These are phyloP conservation scores for Sphaerulina vaccinii DNA, from an alignment of 2,329 filamentous ascomycete genomes.

Conservation along the genomic window DNA sequence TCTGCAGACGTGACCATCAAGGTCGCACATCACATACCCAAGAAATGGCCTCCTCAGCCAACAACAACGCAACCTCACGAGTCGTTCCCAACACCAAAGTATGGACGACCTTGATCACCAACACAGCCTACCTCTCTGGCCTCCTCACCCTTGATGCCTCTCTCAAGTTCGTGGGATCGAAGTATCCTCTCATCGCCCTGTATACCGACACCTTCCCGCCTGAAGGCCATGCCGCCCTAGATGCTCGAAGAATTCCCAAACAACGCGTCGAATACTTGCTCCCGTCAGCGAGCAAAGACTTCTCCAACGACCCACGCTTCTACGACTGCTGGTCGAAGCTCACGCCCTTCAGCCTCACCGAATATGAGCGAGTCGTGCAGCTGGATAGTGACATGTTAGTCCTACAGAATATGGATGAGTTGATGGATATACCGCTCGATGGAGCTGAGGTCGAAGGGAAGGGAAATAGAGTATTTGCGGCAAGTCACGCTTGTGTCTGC, in stretches of 20 bases:
- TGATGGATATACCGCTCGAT: conserved; percentile 80
- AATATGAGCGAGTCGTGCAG: conserved; percentile 78
- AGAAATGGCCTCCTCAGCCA: conserved; percentile 13
- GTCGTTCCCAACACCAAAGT: conserved; percentile 53
- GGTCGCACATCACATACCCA: conserved; percentile 9
- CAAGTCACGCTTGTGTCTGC: conserved; percentile 80
- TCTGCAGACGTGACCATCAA: conserved; percentile 16
- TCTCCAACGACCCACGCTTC: conserved; percentile 76
- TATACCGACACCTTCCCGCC: conserved; percentile 76
- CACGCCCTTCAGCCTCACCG: conserved; percentile 69
- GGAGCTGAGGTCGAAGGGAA: conserved; percentile 50
- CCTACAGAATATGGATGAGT: conserved; percentile 81
- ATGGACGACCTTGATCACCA: conserved; percentile 86
- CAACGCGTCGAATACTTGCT: conserved; percentile 71
- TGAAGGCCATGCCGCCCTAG: conserved; percentile 67
- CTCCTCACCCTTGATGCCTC: conserved; percentile 79
- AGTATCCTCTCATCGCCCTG: conserved; percentile 77
- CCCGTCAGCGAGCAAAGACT: conserved; percentile 65
- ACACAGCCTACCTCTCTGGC: conserved; percentile 75
- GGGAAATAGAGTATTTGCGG: conserved; percentile 71
- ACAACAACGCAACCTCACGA: conserved; percentile 28
- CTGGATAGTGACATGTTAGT: conserved; percentile 89
- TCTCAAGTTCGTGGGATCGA: conserved; percentile 62
- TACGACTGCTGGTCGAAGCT: conserved; percentile 91
- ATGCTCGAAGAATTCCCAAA: conserved; percentile 65